Conservation (phyloP, 208 protist species). For the Entamoeba moshkovskii region DNA sequence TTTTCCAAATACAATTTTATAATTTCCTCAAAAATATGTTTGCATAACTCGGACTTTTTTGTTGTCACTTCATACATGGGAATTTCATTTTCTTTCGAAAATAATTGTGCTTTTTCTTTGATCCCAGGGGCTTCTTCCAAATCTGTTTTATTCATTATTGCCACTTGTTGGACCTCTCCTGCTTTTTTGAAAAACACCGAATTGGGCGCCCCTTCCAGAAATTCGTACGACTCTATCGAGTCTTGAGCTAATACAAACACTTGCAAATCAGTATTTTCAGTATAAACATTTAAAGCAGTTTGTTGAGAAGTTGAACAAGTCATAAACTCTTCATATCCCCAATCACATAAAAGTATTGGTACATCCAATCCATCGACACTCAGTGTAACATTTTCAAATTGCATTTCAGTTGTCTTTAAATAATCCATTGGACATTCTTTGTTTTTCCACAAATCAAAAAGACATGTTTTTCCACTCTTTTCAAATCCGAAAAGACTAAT, state of each 20-base stretch:
- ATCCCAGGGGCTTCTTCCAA: neutral
- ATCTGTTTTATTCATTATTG: neutral
- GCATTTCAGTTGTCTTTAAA: neutral
- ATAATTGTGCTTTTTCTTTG: neutral
- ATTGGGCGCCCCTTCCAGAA: neutral
- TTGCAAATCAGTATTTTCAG: neutral
- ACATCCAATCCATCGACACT: neutral
- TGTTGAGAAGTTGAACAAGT: neutral
- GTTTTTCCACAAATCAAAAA: neutral
- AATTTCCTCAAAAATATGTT: neutral
- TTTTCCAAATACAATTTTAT: neutral
- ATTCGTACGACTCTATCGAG: neutral
- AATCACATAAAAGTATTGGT: neutral
- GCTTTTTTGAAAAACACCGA: neutral
- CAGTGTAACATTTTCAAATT: neutral
- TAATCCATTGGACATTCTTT: neutral
- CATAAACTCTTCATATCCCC: neutral
- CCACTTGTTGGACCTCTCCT: neutral
- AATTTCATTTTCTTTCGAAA: neutral
- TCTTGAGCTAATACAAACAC: neutral
- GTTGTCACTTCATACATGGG: neutral
- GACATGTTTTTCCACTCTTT: neutral
- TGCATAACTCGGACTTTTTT: neutral
- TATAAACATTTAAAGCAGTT: neutral
- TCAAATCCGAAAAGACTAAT: neutral